Percentiles rank a stretch among this genome's conserved stretches.
Evolutionary conservation across 1,284 basidiomycete genomes (phyloP).

Genomic region (Leccinum pseudoinsigne): DNA sequence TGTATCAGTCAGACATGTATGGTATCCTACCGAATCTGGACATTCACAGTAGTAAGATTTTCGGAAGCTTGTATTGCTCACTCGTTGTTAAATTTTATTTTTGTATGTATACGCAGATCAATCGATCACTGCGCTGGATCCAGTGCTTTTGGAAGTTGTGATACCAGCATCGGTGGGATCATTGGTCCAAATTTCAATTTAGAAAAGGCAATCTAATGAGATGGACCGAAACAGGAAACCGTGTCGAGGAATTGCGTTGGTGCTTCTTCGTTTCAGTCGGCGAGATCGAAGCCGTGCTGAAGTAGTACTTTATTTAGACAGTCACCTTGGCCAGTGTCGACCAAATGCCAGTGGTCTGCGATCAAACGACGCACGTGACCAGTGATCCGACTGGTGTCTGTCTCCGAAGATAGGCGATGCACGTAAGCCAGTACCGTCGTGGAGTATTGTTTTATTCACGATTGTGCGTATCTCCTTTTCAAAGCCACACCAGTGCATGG

Average conservation of each 20-base stretch:
- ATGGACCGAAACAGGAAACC: neutral
- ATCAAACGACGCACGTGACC: too few species aligned
- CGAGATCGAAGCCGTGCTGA: neutral
- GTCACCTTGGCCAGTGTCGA: neutral
- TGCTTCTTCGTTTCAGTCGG: neutral
- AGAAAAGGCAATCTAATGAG: neutral
- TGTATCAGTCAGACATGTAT: neutral
- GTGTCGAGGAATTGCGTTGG: neutral
- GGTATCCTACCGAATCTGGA: neutral
- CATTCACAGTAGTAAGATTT: neutral
- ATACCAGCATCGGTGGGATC: neutral
- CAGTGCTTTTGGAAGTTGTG: too few species aligned
- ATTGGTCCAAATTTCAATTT: neutral
- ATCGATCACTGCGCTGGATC: neutral
- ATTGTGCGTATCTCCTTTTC: constrained; percentile 4
- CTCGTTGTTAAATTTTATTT: neutral
- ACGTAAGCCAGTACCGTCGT: too few species aligned
- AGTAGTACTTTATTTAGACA: neutral
- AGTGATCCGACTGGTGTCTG: too few species aligned
- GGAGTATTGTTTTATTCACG: neutral
- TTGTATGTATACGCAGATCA: neutral
- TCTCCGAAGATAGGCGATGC: too few species aligned
- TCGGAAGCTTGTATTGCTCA: neutral
- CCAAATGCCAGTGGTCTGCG: too few species aligned
- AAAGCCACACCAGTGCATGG: neutral